Evolutionary conservation across 306 rosid species (phyloP).

Genomic region (Quercus alba): DNA sequence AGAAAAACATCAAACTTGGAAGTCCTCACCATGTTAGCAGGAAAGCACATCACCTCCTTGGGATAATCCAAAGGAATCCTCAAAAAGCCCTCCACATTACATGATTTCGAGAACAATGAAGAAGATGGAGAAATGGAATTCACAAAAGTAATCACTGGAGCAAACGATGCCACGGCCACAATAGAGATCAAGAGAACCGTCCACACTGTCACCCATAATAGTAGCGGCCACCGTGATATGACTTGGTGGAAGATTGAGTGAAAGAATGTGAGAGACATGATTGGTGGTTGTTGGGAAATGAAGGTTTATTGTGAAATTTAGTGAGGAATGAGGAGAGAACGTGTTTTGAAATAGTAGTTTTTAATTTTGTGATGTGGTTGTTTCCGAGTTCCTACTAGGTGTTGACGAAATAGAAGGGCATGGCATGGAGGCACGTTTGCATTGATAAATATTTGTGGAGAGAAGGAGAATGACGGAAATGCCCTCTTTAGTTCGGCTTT

Average conservation of each 20-base stretch:
- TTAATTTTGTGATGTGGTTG: not conserved
- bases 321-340: not conserved
- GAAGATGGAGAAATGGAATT: slow-evolving; percentile 44
- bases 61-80: slow-evolving; percentile 68
- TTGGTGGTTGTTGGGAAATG: not conserved
- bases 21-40: slow-evolving; percentile 40
- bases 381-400: not conserved
- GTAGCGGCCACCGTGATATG: not conserved
- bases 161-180: slow-evolving; percentile 48
- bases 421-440: slow-evolving; percentile 28
- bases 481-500: not conserved
- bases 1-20: slow-evolving; percentile 60
- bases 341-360: not conserved
- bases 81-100: slow-evolving; percentile 27
- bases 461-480: not conserved
- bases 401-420: not conserved
- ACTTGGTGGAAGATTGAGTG: slow-evolving; percentile 24
- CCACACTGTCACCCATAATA: slow-evolving; percentile 44
- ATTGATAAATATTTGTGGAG: not conserved
- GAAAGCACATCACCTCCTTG: slow-evolving; percentile 52
- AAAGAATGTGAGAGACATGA: slow-evolving; percentile 38
- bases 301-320: not conserved
- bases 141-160: slow-evolving; percentile 45
- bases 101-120: slow-evolving; percentile 38
- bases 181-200: slow-evolving; percentile 37